A percentile compares a stretch with the other conserved stretches of the same genome.
Evolutionary conservation across 108 stramenopile genomes (phyloP).

Genomic region (Conticribra guillardii): DNA sequence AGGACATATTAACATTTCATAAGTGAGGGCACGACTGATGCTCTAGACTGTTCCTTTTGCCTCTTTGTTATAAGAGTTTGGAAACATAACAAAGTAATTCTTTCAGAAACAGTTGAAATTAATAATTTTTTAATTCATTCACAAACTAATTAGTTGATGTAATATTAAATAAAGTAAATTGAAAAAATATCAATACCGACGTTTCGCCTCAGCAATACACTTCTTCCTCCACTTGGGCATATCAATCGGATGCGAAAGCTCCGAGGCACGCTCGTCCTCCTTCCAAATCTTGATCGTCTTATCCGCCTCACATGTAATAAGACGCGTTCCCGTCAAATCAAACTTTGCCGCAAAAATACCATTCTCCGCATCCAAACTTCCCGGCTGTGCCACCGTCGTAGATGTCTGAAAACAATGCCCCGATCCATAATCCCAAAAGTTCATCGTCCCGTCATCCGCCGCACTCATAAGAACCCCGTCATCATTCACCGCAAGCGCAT

Average conservation of each 20-base stretch:
- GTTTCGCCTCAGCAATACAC: slow-evolving; percentile 85
- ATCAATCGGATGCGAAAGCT: slow-evolving; percentile 95
- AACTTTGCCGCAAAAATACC: slow-evolving; percentile 93
- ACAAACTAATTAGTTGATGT: background rate
- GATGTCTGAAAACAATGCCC: slow-evolving; percentile 95
- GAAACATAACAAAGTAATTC: too few relatives aligned
- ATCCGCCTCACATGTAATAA: slow-evolving; percentile 98
- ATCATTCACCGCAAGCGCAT: slow-evolving; percentile 95
- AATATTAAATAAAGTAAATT: background rate
- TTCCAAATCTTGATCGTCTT: slow-evolving; percentile 99
- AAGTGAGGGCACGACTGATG: too few relatives aligned
- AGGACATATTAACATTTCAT: too few relatives aligned
- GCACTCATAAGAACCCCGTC: slow-evolving; percentile 96
- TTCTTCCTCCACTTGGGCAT: slow-evolving; percentile 94
- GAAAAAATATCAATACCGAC: slow-evolving; percentile 16
- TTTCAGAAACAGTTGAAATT: too few relatives aligned
- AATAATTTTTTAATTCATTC: too few relatives aligned
- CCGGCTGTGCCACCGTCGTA: slow-evolving; percentile 94
- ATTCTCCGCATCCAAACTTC: slow-evolving; percentile 97
- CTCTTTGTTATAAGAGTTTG: too few relatives aligned
- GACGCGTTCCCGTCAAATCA: slow-evolving; percentile 96
- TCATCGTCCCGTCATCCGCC: slow-evolving; percentile 96
- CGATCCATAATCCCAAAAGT: slow-evolving; percentile 98
- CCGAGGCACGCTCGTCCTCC: slow-evolving; percentile 91
- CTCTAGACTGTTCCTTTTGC: too few relatives aligned